Evolutionary conservation across 2,329 filamentous ascomycete species (phyloP).

Genomic region (Fragosphaeria purpurea): DNA sequence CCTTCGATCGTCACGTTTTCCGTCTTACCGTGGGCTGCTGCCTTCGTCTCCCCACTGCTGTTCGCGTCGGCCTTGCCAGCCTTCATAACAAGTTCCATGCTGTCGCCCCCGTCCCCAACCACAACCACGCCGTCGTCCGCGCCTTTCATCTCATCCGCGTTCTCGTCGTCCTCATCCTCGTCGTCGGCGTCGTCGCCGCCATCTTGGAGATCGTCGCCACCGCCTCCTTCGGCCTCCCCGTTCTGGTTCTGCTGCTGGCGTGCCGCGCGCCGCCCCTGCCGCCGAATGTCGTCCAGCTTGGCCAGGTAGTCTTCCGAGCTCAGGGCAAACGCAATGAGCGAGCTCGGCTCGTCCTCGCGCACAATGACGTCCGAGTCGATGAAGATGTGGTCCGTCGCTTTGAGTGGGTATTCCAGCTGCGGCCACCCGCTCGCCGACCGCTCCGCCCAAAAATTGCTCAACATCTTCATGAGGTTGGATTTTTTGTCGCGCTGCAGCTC

Average conservation of each 20-base stretch:
- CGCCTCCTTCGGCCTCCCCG: not conserved
- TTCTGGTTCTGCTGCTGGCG: slow-evolving; percentile 8
- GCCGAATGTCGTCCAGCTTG: slow-evolving; percentile 62
- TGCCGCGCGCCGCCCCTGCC: slow-evolving; percentile 26
- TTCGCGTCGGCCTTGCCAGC: not conserved
- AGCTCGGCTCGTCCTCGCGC: slow-evolving; percentile 93
- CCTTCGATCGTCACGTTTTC: not conserved
- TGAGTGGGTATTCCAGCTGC: slow-evolving; percentile 83
- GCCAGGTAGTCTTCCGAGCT: slow-evolving; percentile 77
- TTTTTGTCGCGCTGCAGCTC: slow-evolving; percentile 90
- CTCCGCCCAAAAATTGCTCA: slow-evolving; percentile 98
- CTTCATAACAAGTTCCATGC: slow-evolving; percentile 17
- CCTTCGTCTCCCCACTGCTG: not conserved
- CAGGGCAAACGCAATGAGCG: slow-evolving; percentile 85
- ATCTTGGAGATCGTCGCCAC: slow-evolving; percentile 12
- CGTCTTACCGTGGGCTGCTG: not conserved
- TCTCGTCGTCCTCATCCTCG: slow-evolving; percentile 14
- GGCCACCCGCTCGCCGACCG: slow-evolving; percentile 92
- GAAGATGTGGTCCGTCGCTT: slow-evolving; percentile 85
- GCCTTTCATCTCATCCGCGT: not conserved
- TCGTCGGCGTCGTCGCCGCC: slow-evolving; percentile 13
- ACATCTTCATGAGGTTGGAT: slow-evolving; percentile 85
- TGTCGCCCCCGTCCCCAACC: slow-evolving; percentile 9
- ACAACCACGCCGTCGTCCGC: not conserved
- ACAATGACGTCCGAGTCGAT: slow-evolving; percentile 96